These are phyloP conservation scores for Paecilomyces sp. DNA, from an alignment of 2,329 filamentous ascomycete species.

Conservation along the genomic window DNA sequence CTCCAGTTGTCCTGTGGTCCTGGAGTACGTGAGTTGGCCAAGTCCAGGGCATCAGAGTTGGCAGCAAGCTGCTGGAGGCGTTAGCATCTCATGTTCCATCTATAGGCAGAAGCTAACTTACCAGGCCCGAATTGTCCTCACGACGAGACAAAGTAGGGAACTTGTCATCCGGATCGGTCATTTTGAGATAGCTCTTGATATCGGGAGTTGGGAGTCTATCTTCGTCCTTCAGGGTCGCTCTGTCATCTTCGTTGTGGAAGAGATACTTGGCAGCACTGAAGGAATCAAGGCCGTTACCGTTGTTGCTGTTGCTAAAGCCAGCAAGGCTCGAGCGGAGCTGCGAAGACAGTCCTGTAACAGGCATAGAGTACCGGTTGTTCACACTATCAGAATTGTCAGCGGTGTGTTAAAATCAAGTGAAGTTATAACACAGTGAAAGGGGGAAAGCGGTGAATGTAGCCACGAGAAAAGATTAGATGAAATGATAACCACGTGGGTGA, in stretches of 20 bases:
- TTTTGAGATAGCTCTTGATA: conserved; percentile 61
- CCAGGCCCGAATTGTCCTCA: conserved; percentile 48
- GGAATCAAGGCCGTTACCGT: conserved; percentile 57
- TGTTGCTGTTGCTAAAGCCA: conserved; percentile 16
- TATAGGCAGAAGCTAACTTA: conserved; percentile 29
- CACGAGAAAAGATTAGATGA: not conserved
- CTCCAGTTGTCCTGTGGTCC: conserved; percentile 51
- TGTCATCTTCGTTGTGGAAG: conserved; percentile 76
- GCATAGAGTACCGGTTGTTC: conserved; percentile 84
- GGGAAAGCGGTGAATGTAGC: not conserved
- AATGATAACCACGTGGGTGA: too few species aligned
- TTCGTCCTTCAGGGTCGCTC: conserved; percentile 35
- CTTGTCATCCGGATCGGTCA: conserved; percentile 70
- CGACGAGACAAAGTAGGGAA: conserved; percentile 62
- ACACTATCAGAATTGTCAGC: conserved; percentile 44
- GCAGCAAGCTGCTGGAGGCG: conserved; percentile 60
- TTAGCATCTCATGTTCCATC: conserved; percentile 27
- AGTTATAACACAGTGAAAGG: not conserved
- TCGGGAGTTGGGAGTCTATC: conserved; percentile 54
- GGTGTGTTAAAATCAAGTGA: not conserved
- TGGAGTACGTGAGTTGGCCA: conserved; percentile 63
- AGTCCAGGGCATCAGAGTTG: conserved; percentile 72
- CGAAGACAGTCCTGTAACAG: conserved; percentile 50
- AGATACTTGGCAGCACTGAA: conserved; percentile 81
- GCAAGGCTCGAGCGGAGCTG: conserved; percentile 22